Base-by-base conservation (phyloP, 176 grass and related monocot genomes). In the Saccharum officinarum region DNA sequence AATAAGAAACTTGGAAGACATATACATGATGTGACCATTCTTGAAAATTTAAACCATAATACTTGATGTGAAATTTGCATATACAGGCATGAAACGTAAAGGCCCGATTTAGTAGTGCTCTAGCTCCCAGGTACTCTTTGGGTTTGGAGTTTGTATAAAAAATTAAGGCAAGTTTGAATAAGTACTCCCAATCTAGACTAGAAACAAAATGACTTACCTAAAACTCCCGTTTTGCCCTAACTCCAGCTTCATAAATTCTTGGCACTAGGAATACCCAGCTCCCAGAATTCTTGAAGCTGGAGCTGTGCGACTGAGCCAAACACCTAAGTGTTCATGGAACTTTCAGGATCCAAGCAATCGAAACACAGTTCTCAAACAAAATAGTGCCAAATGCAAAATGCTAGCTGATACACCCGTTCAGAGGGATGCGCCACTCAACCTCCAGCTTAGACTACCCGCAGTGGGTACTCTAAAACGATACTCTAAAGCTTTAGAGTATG, bases 1-100 rank as follows among this genome's bases (percentile, higher is more conserved):
- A 80, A 73, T 17, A 75, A 80, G 8, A 38, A 88, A 66, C 33
- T 37, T 69, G 47, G 28, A 81, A 69, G 61, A 36, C 23, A 68
- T 67, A 85, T 67, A 89, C 47, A 26, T 20, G 62, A 72, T 34
- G 1, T 44, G 63, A 15, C 40, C 5, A 3, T 76, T 89, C 11
- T 89, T 67, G 8, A 70, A 81, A 70, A 42, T 80, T 69, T 20
- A 62, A 85, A 62, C 8, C 10, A 30, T 39, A 22, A 61, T 37
- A 54, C n/a, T 61, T 25, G 57, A 11, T 25, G 34, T 73, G 31
- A 20, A 11, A 75, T 72, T 67, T 28, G 10, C 87, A 74, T 67
- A 39, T 36, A 30, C 15, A 10, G 14, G 45, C 23, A 81, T 69
- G n/a, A 76, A 89, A 61, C 67, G 18, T 65, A 61, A 11, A 61